These are phyloP conservation scores for Fusarium nelsonii DNA, from an alignment of 2,329 filamentous ascomycete species.

Conservation along the genomic window DNA sequence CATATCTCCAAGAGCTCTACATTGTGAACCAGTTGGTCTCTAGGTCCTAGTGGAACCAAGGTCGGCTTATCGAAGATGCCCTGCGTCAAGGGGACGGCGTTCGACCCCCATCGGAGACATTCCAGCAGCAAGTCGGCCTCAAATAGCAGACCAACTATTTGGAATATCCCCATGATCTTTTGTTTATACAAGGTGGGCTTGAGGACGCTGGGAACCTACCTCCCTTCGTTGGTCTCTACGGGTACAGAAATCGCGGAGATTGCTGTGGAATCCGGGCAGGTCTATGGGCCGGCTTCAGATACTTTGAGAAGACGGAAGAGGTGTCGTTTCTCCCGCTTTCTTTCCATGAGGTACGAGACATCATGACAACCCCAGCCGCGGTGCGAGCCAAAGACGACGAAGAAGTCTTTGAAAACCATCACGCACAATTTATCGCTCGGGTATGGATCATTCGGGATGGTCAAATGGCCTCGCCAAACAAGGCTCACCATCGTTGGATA, in stretches of 20 bases:
- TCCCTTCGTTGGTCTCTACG: neutral
- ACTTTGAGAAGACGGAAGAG: neutral
- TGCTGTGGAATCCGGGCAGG: neutral
- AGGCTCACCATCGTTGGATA: neutral
- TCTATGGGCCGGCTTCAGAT: conserved; percentile 1
- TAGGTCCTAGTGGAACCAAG: neutral
- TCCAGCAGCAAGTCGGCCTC: neutral
- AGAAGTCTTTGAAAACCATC: neutral
- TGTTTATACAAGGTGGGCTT: too few species aligned
- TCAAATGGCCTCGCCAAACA: neutral
- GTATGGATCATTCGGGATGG: neutral
- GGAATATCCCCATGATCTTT: neutral
- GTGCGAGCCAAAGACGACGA: neutral
- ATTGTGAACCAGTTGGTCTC: neutral
- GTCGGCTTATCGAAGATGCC: neutral
- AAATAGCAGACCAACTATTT: neutral
- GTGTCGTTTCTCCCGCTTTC: conserved; percentile 6
- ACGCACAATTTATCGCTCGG: neutral
- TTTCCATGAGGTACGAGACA: neutral
- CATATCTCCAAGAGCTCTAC: neutral
- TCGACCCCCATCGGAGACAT: too few species aligned
- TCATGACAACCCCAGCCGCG: neutral
- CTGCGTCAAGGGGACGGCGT: neutral
- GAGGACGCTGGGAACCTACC: too few species aligned
- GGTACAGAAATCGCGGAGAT: neutral